Base-by-base conservation (phyloP, 2,329 filamentous ascomycete species). In the Claviceps africana region DNA sequence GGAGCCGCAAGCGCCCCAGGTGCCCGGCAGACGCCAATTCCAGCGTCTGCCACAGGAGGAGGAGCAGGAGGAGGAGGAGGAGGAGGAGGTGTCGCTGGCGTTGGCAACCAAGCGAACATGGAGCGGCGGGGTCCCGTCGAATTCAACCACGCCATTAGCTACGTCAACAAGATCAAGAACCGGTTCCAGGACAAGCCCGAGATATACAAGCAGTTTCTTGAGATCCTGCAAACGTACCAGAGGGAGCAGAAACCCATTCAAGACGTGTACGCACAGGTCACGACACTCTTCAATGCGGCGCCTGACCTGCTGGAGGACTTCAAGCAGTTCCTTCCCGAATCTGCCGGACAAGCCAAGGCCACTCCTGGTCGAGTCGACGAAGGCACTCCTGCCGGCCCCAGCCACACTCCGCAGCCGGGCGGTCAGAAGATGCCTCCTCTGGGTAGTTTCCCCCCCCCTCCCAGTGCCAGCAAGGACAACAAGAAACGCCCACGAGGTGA, bases 151-250 rank as follows among this genome's bases (percentile, higher is more conserved):
- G 93, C 93, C 0, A 98, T 98, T 57, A 97, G 90, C 66, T 98
- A 98, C 63, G 93, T 98, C 51, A 98, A 98, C 66, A 98, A 98
- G 72, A 98, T 98, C 62, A 98, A 98, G 88, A 98, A 97, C 65
- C 91, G 93, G 45, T 98, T 97, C 69, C 85, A 95, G 61, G 85
- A 90, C 62, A 90, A 95, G 58, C 93, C 93, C 7, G 93, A 98
- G 66, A 97, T 98, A 56, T 98, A 98, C 73, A 98, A 98, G 68
- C 91, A 98, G 64, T 98, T 98, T 64, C 77, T 98, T 31, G 93
- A 98, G 66, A 98, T 98, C 48, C 73, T 98, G 46, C 93, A 98
- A 69, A 98, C 93, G 2, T 98, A 98, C 62, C 93, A 98, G 68
- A 82, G 93, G 53, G 93, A 98, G 67, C 95, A 93, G 51, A 97